phyloP scores from a whole-genome alignment of 2,329 filamentous ascomycete genomes.

The Colletotrichum abscissum region DNA sequence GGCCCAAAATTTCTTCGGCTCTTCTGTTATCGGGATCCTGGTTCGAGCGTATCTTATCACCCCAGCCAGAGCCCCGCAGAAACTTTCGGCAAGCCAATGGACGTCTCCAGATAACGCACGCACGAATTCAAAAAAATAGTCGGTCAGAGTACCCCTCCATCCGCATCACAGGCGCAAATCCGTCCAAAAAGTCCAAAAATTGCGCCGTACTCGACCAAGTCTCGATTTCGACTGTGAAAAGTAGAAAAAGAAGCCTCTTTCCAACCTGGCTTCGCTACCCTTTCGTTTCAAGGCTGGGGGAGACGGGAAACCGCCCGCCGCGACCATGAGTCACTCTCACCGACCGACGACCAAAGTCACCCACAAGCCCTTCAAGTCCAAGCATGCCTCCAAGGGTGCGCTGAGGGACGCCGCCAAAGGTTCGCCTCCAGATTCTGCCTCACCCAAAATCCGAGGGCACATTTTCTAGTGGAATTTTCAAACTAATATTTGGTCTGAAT shows the following conservation, averaged over 20 bases:
- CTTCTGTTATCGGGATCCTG: constrained; percentile 15
- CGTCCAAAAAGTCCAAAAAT: constrained; percentile 16
- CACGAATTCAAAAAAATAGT: constrained; percentile 18
- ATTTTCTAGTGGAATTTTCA: neutral
- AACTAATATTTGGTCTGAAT: neutral
- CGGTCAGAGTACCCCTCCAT: constrained; percentile 16
- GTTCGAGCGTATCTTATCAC: constrained; percentile 40
- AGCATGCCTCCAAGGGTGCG: constrained; percentile 88
- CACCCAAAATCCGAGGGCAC: neutral
- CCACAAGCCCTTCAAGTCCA: constrained; percentile 93
- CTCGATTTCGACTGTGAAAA: neutral
- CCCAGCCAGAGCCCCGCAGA: constrained; percentile 25
- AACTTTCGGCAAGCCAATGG: neutral
- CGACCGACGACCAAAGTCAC: constrained; percentile 89
- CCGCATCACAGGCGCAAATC: constrained; percentile 10
- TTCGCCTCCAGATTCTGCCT: constrained; percentile 48
- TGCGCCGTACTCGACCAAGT: neutral
- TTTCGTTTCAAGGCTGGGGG: constrained; percentile 89
- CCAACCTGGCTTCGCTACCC: constrained; percentile 77
- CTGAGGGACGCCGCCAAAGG: constrained; percentile 89
- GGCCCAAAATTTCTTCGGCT: constrained; percentile 21
- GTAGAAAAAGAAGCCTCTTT: constrained; percentile 19
- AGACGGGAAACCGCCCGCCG: constrained; percentile 79
- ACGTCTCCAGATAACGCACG: neutral
- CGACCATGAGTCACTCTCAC: constrained; percentile 81